These are phyloP conservation scores for Xylaria bambusicola DNA, from an alignment of 495 filamentous ascomycete genomes.

Conservation along the genomic window DNA sequence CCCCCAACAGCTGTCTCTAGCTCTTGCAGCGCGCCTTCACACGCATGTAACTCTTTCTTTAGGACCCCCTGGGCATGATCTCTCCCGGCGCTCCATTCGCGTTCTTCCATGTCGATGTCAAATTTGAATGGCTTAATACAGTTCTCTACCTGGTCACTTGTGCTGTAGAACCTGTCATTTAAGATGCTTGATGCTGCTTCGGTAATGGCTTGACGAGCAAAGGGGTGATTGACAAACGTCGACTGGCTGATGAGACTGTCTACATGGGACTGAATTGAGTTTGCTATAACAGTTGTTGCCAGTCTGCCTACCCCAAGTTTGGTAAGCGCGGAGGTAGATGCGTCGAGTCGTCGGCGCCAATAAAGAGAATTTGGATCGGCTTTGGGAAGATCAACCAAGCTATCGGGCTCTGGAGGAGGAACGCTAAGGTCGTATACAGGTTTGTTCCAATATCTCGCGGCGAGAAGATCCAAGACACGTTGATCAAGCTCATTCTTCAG, in stretches of 20 bases:
- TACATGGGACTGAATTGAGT: constrained; percentile 81
- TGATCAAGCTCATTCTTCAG: constrained; percentile 93
- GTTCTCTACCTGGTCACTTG: constrained; percentile 97
- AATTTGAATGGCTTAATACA: constrained; percentile 99
- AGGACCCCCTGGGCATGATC: constrained; percentile 76
- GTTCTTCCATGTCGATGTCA: constrained; percentile 88
- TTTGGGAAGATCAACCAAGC: constrained; percentile 74
- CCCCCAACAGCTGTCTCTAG: constrained; percentile 78
- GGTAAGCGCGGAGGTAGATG: constrained; percentile 83
- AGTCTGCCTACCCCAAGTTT: constrained; percentile 91
- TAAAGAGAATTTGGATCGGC: constrained; percentile 80
- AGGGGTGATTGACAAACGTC: constrained; percentile 86
- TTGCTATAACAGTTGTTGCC: constrained; percentile 86
- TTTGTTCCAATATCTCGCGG: constrained; percentile 95
- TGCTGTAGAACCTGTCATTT: constrained; percentile 93
- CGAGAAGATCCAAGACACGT: constrained; percentile 91
- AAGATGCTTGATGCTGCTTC: constrained; percentile 86
- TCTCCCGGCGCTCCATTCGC: constrained; percentile 81
- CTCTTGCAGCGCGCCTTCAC: constrained; percentile 73
- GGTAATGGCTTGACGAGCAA: constrained; percentile 85
- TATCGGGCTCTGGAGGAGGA: constrained; percentile 66
- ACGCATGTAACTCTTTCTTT: constrained; percentile 80
- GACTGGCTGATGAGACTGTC: constrained; percentile 75
- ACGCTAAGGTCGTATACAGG: constrained; percentile 75
- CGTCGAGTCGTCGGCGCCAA: constrained; percentile 94